A percentile compares a stretch with the other conserved stretches of the same genome.
Conservation (phyloP, 176 grass and related monocot species). For the Alopecurus myosuroides region DNA sequence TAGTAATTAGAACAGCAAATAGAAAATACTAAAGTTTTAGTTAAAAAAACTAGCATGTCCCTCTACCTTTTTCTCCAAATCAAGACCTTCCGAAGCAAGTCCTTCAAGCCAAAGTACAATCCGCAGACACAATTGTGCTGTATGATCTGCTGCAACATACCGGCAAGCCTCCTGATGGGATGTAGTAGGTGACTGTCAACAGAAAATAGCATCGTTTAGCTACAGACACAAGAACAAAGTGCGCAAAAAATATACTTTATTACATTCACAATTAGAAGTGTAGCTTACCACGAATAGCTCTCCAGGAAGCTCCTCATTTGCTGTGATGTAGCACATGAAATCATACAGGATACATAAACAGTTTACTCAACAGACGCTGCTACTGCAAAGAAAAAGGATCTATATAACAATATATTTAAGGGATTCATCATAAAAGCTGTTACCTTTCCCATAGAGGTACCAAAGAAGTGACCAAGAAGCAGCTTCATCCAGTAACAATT, state of each 20-base stretch:
- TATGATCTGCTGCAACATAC: slow-evolving; percentile 63
- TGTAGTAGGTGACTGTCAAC: slow-evolving; percentile 64
- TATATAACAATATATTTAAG: not conserved
- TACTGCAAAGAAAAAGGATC: slow-evolving; percentile 3
- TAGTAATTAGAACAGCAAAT: not conserved
- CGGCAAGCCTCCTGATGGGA: slow-evolving; percentile 90
- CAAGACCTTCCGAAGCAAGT: slow-evolving; percentile 92
- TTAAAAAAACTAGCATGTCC: slow-evolving; percentile 4
- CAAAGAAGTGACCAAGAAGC: slow-evolving; percentile 98
- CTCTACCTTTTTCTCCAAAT: slow-evolving; percentile 80
- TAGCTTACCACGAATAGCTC: slow-evolving; percentile 65
- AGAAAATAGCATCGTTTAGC: slow-evolving; percentile 29
- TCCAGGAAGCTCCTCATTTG: slow-evolving; percentile 74
- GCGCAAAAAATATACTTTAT: not conserved
- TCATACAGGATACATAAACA: slow-evolving; percentile 23
- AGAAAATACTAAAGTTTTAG: not conserved
- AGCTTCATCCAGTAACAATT: slow-evolving; percentile 83
- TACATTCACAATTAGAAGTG: not conserved
- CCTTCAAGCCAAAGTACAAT: slow-evolving; percentile 94
- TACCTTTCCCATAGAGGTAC: slow-evolving; percentile 97
- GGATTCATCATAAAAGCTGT: not conserved
- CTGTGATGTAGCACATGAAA: slow-evolving; percentile 53
- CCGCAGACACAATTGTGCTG: slow-evolving; percentile 71
- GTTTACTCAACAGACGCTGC: not conserved
- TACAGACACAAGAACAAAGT: not conserved